These are phyloP conservation scores for Malus sylvestris DNA, from an alignment of 306 rosid genomes.

Conservation along the genomic window DNA sequence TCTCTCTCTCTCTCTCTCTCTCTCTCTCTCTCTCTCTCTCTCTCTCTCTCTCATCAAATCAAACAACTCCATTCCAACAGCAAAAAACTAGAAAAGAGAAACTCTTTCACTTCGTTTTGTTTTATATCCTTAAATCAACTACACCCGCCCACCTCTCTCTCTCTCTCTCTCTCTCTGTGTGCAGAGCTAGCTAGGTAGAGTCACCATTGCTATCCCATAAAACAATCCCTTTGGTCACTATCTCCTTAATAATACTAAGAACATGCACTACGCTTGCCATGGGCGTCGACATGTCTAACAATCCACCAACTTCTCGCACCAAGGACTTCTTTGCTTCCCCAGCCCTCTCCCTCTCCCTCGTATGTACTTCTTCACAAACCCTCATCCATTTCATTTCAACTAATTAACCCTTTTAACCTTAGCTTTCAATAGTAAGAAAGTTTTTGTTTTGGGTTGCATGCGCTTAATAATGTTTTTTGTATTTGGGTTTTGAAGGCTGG, in stretches of 20 bases:
- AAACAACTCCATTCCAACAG: not conserved
- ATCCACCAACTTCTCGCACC: slow-evolving; percentile 66
- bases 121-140: slow-evolving; percentile 80
- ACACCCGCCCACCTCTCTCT: slow-evolving; percentile 15
- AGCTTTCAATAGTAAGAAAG: not conserved
- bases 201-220: slow-evolving; percentile 20
- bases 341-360: slow-evolving; percentile 94
- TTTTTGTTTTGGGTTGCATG: not conserved
- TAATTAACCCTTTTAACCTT: not conserved
- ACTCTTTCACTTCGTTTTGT: slow-evolving; percentile 52
- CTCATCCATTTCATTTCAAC: not conserved
- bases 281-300: slow-evolving; percentile 94
- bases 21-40: not conserved
- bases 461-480: not conserved
- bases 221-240: slow-evolving; percentile 19
- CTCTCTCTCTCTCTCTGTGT: not conserved
- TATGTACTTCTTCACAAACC: slow-evolving; percentile 14
- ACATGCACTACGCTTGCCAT: slow-evolving; percentile 28
- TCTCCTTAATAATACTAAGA: not conserved
- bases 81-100: not conserved
- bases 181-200: not conserved
- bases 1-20: slow-evolving; percentile 1
- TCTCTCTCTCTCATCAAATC: slow-evolving; percentile 5
- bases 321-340: slow-evolving; percentile 89
- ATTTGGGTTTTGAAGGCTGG: slow-evolving; percentile 55